Base-by-base conservation (phyloP, 75 land plant genomes). In the Cryptomeria japonica region DNA sequence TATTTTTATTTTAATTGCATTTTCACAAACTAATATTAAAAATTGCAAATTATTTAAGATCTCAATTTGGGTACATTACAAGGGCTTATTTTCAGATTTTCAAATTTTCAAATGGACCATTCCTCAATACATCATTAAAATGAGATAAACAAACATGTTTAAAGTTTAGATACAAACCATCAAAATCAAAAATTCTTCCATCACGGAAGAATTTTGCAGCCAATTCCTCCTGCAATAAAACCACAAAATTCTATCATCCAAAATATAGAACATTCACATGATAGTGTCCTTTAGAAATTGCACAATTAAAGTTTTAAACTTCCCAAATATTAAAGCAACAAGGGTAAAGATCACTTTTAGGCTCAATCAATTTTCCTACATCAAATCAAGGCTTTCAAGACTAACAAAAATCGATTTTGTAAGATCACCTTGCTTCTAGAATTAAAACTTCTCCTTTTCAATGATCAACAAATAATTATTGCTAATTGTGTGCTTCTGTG, bases 201-300 rank as follows among this genome's bases (percentile, higher is more conserved):
- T 98, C 99, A 86, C 91, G 91, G 85, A 98, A 98, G 88, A 98
- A 96, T 42, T 88, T 95, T 53, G 84, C 86, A 38, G 91, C 88
- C 34, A 98, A 87, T 80, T 95, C 98, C 49, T 61, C 86, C 99
- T 97, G 93, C 61, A 89, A 86, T n/a, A 14, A 70, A 53, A 79
- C 41, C 73, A 88, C 15, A 12, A 84, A 85, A 10, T 53, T 49
- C 38, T 2, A 87, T 32, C 79, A 36, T 47, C 25, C 38, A 19
- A 82, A 80, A 51, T 16, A 85, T 41, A 85, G 32, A 85, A 85
- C 28, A 85, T 37, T 51, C 41, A 32, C 49, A 80, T 80, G 47
- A 42, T 44, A 80, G 42, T 80, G 83, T 7, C 11, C 4, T 80
- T 80, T 4, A n/a, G 83, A 80, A 42, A 39, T 42, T 22, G n/a